phyloP scores from a whole-genome alignment of 768 basidiomycete species.

The Termitomyces sp. region DNA sequence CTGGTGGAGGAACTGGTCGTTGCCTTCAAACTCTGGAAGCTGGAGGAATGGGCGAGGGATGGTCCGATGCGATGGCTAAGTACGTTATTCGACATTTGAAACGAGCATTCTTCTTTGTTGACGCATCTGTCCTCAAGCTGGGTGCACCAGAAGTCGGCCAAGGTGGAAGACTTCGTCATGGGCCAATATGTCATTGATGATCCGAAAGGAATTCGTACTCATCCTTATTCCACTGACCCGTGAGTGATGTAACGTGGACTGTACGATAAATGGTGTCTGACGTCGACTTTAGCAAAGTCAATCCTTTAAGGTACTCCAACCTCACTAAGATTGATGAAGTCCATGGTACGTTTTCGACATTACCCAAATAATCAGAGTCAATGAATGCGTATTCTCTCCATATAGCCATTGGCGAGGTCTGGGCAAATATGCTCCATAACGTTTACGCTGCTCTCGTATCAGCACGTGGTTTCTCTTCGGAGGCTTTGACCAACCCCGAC shows the following conservation, averaged over 20 bases:
- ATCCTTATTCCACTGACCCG: conserved; percentile 51
- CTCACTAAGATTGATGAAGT: conserved; percentile 35
- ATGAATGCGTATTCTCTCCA: background rate
- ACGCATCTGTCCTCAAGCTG: conserved; percentile 21
- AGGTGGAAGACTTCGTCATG: conserved; percentile 31
- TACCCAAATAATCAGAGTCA: background rate
- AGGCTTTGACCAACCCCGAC: conserved; percentile 34
- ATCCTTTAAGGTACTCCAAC: conserved; percentile 40
- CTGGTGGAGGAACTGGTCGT: conserved; percentile 50
- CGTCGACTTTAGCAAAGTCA: conserved; percentile 23
- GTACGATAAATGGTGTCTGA: background rate
- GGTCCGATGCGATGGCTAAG: conserved; percentile 52
- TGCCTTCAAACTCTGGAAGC: conserved; percentile 62
- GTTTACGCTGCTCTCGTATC: conserved; percentile 36
- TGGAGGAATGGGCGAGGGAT: conserved; percentile 65
- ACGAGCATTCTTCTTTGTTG: background rate
- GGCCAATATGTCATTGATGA: conserved; percentile 48
- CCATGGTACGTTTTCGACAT: conserved; percentile 30
- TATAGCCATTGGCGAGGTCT: conserved; percentile 52
- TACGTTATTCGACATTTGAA: conserved; percentile 14
- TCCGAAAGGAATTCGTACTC: conserved; percentile 44
- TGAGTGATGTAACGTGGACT: conserved; percentile 15
- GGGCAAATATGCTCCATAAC: conserved; percentile 42
- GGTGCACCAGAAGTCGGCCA: conserved; percentile 33
- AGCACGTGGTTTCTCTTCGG: conserved; percentile 29